Percentiles rank a stretch among this genome's conserved stretches.
Conservation (phyloP, 495 filamentous ascomycete genomes). For the Aspergillus bertholletiae region DNA sequence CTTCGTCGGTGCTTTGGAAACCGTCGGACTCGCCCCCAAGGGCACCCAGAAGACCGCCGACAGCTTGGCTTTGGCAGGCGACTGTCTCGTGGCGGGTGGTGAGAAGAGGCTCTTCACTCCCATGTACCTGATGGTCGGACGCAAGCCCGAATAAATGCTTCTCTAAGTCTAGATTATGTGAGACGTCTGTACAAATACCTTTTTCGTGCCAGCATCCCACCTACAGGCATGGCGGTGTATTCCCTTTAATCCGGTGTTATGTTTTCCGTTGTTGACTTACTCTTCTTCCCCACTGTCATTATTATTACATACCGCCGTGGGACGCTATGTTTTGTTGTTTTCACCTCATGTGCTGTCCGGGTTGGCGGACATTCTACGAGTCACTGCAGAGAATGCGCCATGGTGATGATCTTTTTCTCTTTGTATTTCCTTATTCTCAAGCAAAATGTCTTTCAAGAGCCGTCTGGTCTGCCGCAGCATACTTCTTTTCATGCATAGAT, state of each 20-base stretch:
- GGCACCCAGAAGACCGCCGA: constrained; percentile 97
- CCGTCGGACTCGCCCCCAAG: constrained; percentile 65
- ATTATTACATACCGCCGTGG: constrained; percentile 21
- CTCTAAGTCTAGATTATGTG: neutral
- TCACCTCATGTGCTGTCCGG: constrained; percentile 2
- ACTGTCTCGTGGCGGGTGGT: constrained; percentile 85
- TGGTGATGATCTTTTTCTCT: constrained; percentile 15
- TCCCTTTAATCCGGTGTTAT: constrained; percentile 18
- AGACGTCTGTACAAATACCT: constrained; percentile 15
- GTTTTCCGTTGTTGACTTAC: neutral
- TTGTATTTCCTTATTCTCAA: neutral
- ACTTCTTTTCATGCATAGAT: neutral
- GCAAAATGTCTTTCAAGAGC: neutral
- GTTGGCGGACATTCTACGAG: constrained; percentile 14
- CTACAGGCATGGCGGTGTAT: constrained; percentile 17
- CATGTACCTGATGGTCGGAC: constrained; percentile 97
- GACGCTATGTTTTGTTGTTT: constrained; percentile 14
- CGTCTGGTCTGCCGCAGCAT: neutral
- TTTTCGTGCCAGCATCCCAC: constrained; percentile 1
- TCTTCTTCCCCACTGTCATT: constrained; percentile 3
- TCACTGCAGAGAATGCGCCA: constrained; percentile 17
- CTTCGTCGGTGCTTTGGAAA: constrained; percentile 77
- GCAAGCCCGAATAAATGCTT: constrained; percentile 65
- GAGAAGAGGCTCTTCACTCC: constrained; percentile 94
- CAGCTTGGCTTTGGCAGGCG: constrained; percentile 75